Evolutionary conservation across 1,284 basidiomycete species (phyloP).

Genomic region (Malassezia psittaci): DNA sequence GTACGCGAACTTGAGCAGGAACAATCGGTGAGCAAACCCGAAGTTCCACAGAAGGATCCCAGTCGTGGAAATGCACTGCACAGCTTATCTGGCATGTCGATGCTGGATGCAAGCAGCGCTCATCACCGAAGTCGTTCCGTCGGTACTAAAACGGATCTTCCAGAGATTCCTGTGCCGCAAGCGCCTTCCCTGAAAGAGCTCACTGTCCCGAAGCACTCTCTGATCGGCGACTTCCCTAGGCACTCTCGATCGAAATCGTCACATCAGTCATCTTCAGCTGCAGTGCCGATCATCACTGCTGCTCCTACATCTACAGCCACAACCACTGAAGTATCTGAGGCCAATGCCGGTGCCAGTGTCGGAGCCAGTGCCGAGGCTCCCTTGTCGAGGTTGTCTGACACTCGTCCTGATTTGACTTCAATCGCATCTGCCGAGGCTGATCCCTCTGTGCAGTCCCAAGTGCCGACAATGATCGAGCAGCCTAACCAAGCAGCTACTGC

Average conservation of each 20-base stretch:
- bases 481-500: no score
- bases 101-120: not conserved
- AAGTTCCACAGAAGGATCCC: slow-evolving; percentile 7
- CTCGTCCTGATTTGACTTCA: no score
- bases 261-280: not conserved
- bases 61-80: not conserved
- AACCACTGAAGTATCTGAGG: no score
- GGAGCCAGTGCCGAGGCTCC: no score
- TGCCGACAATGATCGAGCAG: no score
- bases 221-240: not conserved
- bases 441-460: no score
- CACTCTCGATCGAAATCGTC: no score
- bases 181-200: slow-evolving; percentile 3
- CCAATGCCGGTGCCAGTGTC: no score
- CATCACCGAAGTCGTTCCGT: not conserved
- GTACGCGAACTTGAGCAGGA: not conserved
- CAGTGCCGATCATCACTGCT: not conserved
- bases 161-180: not conserved
- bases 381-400: no score
- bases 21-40: not conserved
- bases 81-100: not conserved
- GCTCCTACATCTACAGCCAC: no score
- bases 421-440: no score
- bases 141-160: not conserved
- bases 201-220: not conserved